Evolutionary conservation across 495 filamentous ascomycete genomes (phyloP), one percentile per base, ranked within the genome.

Genomic region (Talaromyces stipitatus): DNA sequence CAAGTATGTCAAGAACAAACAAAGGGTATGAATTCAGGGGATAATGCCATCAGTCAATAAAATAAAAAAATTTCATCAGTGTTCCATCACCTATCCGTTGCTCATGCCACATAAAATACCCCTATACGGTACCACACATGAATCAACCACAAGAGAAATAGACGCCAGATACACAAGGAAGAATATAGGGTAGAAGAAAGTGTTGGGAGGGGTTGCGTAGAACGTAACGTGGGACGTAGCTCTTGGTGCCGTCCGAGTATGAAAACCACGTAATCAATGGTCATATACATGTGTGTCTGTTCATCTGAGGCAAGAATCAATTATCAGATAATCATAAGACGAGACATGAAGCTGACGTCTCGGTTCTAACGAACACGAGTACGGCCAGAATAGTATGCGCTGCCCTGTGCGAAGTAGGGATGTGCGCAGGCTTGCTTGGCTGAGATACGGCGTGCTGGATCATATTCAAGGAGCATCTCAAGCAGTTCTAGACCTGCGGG

Each of bases 401-500:
- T 82, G 47, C 83, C 85, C 57, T 89, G 81, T 51, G 87, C 83
- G 72, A 99, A 97, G 74, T 97, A 99, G 8, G 91, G 89, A 70
- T 97, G 94, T 61, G 81, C 78, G 69, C 89, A 90, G 5, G 95
- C 89, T 73, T 95, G 91, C 78, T 99, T 99, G 47, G 94, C 94
- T 2, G 90, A 95, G 53, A 99, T 91, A 55, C 94, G 87, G 29
- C 87, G 85, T 24, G 94, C 90, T 12, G 94, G 94, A 70, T 99
- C 95, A 66, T 94, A 99, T 32, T 96, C 88, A 45, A 99, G 85
- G 74, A 98, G 82, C 41, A 75, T 70, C 53, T 97, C 94, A n/a
- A 99, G 78, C 20, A 99, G 85, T 64, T 97, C 89, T 12, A 91
- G 78, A 14, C 94, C 95, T 22, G 82, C 73, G 7, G 82, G 77